phyloP scores from a whole-genome alignment of 1,284 basidiomycete genomes.

The Wolfiporia cocos region DNA sequence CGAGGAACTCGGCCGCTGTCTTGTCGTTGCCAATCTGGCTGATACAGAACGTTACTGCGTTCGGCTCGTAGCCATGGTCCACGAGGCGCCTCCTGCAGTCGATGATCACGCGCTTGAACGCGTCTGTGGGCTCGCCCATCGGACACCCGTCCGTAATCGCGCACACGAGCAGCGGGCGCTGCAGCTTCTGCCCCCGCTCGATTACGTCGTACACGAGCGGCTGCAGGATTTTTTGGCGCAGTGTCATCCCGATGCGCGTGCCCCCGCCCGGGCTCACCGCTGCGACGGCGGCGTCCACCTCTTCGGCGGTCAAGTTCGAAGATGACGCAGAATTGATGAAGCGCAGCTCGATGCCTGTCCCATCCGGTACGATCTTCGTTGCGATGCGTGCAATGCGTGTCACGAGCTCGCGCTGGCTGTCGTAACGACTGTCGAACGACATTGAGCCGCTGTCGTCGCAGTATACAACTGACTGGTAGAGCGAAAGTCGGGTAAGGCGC shows the following conservation, averaged over 20 bases:
- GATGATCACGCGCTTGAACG: constrained; percentile 5
- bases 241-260: constrained; percentile 1
- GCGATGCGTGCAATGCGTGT: constrained; percentile 4
- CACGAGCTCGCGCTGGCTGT: constrained; percentile 5
- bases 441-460: constrained; percentile 10
- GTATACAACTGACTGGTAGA: constrained; percentile 7
- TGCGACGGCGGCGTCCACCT: background rate
- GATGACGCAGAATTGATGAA: constrained; percentile 4
- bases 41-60: constrained; percentile 6
- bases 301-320: background rate
- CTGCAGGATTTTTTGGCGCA: constrained; percentile 3
- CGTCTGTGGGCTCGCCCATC: background rate
- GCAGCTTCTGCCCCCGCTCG: background rate
- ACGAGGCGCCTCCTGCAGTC: constrained; percentile 5
- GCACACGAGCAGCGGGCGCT: constrained; percentile 5
- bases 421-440: constrained; percentile 3
- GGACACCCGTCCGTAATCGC: constrained; percentile 5
- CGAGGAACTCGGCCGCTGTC: constrained; percentile 2
- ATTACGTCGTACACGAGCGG: constrained; percentile 5
- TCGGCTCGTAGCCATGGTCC: constrained; percentile 2
- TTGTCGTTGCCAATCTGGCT: constrained; percentile 8
- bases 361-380: constrained; percentile 5
- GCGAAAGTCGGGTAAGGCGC: constrained; percentile 5
- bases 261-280: background rate
- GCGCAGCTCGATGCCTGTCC: constrained; percentile 5